A percentile compares a stretch with the other conserved stretches of the same genome.
phyloP scores from a whole-genome alignment of 495 filamentous ascomycete genomes.

The Hyaloscypha bicolor region DNA sequence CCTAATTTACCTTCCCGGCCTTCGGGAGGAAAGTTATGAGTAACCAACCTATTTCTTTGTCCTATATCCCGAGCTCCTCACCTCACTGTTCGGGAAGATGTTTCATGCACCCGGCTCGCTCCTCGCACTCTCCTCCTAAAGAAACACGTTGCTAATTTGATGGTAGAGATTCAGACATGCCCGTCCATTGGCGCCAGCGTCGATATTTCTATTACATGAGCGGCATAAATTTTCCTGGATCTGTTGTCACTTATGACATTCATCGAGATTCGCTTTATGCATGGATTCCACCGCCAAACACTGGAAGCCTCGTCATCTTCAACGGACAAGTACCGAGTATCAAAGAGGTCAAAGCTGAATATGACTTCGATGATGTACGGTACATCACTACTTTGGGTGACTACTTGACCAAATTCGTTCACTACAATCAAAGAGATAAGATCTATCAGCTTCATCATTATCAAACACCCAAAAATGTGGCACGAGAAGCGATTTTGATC shows the following conservation, averaged over 20 bases:
- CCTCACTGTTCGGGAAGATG: too few relatives aligned
- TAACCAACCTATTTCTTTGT: too few relatives aligned
- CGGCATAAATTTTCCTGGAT: slow-evolving; percentile 63
- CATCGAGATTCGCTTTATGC: slow-evolving; percentile 55
- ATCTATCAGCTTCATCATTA: slow-evolving; percentile 45
- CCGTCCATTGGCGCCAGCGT: slow-evolving; percentile 60
- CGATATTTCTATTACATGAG: slow-evolving; percentile 73
- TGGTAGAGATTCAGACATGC: slow-evolving; percentile 56
- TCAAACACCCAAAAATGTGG: slow-evolving; percentile 10
- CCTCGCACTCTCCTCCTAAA: too few relatives aligned
- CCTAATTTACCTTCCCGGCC: slow-evolving; percentile 62
- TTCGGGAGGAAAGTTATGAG: slow-evolving; percentile 49
- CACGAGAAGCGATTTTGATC: background rate
- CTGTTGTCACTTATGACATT: slow-evolving; percentile 65
- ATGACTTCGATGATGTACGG: slow-evolving; percentile 79
- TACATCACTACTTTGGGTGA: slow-evolving; percentile 44
- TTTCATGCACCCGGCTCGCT: too few relatives aligned
- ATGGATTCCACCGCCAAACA: slow-evolving; percentile 61
- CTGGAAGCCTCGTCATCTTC: slow-evolving; percentile 56
- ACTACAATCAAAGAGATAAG: slow-evolving; percentile 34
- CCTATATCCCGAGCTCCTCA: too few relatives aligned
- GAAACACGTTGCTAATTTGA: too few relatives aligned
- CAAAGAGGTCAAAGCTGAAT: slow-evolving; percentile 69
- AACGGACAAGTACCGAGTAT: slow-evolving; percentile 56
- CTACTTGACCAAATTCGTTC: slow-evolving; percentile 40